Evolutionary conservation across 2,329 filamentous ascomycete genomes (phyloP), one percentile per base, ranked within the genome.

Genomic region (Zymoseptoria pseudotritici): DNA sequence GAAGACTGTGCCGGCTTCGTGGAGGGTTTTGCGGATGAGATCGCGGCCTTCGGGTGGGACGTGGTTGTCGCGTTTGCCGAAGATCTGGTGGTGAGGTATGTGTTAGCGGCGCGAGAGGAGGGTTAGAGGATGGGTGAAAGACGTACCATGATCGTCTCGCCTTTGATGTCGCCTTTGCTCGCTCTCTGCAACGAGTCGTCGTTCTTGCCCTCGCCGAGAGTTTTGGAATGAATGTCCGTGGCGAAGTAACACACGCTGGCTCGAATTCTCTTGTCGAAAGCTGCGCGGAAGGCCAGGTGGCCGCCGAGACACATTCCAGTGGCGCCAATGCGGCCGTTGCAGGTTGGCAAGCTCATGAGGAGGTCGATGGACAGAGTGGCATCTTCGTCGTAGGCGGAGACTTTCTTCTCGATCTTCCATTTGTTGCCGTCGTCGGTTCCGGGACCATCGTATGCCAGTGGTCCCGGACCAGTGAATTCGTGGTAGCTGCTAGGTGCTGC

Each of bases 251-350:
- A 87, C 29, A 96, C 88, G 46, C 86, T 86, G 29, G 90, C 89
- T 49, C 82, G 81, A 60, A 97, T 84, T 59, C 92, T 83, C 21
- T 83, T 80, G 74, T 97, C 91, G 54, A 97, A 81, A 68, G 86
- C 85, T 67, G 82, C 84, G 50, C 86, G 80, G 72, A 85, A 88
- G 75, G 89, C 90, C 19, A 97, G 83, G 72, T 97, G 93, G 1
- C 93, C 92, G 56, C 93, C 93, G 1, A 97, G 84, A 74, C 92
- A 97, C 92, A 97, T 97, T 62, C 90, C 90, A 11, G 89, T 91
- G 4, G 87, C 80, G 17, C 67, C 67, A 19, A 67, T 63, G 20
- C 65, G 59, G 19, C 63, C 61, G 36, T 64, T 95, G 75, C 91
- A 80, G 1, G 77, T 80, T 3, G 71, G 66, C 5, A 80, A 67